phyloP scores from a whole-genome alignment of 2,329 filamentous ascomycete genomes.

The Fusarium tuaranense region DNA sequence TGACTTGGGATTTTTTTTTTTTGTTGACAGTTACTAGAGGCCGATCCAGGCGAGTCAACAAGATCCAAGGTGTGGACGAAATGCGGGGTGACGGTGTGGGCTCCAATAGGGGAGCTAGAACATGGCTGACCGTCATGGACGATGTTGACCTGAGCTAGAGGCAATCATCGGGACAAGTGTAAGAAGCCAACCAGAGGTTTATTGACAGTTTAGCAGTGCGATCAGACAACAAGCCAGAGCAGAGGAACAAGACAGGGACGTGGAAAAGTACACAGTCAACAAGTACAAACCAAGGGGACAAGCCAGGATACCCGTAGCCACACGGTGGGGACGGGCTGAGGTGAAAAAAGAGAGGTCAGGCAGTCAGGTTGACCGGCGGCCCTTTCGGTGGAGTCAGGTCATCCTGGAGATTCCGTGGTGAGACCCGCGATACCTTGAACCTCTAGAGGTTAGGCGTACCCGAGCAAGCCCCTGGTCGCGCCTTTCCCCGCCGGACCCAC shows the following conservation, averaged over 20 bases:
- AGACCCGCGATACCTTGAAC: constrained; percentile 44
- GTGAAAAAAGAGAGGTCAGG: constrained; percentile 24
- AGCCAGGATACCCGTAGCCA: constrained; percentile 19
- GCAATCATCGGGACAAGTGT: neutral
- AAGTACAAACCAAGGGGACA: constrained; percentile 4
- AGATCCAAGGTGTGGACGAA: constrained; percentile 29
- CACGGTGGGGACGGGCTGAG: neutral
- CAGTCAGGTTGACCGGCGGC: constrained; percentile 20
- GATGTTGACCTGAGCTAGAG: neutral
- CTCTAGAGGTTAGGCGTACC: constrained; percentile 47
- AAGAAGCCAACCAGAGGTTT: too few relatives aligned
- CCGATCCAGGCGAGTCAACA: constrained; percentile 36
- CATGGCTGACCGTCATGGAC: neutral
- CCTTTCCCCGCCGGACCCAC: constrained; percentile 31
- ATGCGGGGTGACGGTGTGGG: constrained; percentile 37
- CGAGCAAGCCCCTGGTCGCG: constrained; percentile 35
- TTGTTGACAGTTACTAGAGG: constrained; percentile 30
- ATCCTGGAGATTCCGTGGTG: constrained; percentile 41
- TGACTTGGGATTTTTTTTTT: neutral
- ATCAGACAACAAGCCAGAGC: neutral
- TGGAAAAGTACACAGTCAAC: constrained; percentile 8
- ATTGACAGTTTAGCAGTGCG: neutral
- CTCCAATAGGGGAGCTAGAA: constrained; percentile 28
- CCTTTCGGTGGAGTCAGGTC: constrained; percentile 24
- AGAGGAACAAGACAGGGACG: neutral